These are phyloP conservation scores for Suzukiozyma palmioleophila DNA, from an alignment of 1,139 yeast species.

Conservation along the genomic window DNA sequence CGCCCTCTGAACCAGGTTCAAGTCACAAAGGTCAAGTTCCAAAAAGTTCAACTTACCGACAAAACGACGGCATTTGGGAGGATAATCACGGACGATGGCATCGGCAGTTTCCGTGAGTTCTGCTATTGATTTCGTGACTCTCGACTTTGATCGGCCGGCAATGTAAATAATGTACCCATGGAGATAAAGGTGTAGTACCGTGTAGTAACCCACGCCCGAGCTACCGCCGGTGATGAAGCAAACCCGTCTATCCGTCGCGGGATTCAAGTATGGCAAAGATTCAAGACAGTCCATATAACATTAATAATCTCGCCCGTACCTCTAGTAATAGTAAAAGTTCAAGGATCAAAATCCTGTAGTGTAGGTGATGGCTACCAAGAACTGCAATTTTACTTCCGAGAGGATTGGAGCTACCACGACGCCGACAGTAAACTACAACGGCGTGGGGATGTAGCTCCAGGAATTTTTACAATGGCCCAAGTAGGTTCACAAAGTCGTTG, in stretches of 20 bases:
- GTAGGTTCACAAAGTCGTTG: too few species aligned
- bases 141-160: conserved; percentile 61
- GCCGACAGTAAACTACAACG: too few species aligned
- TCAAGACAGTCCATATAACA: conserved; percentile 11
- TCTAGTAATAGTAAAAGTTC: too few species aligned
- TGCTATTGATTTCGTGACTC: conserved; percentile 52
- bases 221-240: conserved; percentile 79
- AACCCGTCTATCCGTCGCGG: conserved; percentile 44
- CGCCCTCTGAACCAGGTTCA: conserved; percentile 56
- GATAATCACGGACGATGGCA: too few species aligned
- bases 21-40: conserved; percentile 58
- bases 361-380: too few species aligned
- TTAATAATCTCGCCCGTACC: neutral
- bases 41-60: conserved; percentile 58
- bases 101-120: conserved; percentile 54
- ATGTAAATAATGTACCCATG: conserved; percentile 77
- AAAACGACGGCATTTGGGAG: conserved; percentile 9
- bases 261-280: conserved; percentile 35
- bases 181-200: conserved; percentile 67
- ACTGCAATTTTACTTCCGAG: too few species aligned
- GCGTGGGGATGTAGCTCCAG: too few species aligned
- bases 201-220: conserved; percentile 75
- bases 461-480: too few species aligned
- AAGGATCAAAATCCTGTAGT: too few species aligned
- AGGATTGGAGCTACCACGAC: too few species aligned